Percentiles rank a stretch among this genome's conserved stretches.
These are phyloP conservation scores for Dendrothele bispora DNA, from an alignment of 768 basidiomycete species.

Conservation along the genomic window DNA sequence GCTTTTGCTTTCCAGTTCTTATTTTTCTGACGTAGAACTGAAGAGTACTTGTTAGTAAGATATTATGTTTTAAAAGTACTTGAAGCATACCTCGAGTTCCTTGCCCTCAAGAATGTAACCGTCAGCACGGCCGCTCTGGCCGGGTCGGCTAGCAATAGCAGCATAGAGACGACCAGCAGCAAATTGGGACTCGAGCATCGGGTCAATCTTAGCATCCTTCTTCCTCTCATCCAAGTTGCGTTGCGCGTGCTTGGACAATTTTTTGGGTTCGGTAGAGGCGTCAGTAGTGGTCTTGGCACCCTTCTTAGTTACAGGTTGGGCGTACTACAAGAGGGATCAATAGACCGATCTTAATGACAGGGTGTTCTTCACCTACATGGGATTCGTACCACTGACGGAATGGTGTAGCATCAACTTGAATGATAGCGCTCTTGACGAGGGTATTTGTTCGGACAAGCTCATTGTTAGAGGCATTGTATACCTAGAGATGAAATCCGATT, in stretches of 20 bases:
- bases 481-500: slow-evolving; percentile 41
- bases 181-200: slow-evolving; percentile 87
- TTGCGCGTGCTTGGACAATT: slow-evolving; percentile 88
- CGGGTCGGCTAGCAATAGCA: slow-evolving; percentile 89
- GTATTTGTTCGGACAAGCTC: slow-evolving; percentile 99
- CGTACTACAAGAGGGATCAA: slow-evolving; percentile 60
- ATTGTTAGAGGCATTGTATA: slow-evolving; percentile 99
- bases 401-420: slow-evolving; percentile 97
- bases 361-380: slow-evolving; percentile 65
- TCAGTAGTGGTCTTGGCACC: slow-evolving; percentile 61
- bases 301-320: slow-evolving; percentile 91
- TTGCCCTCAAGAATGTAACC: slow-evolving; percentile 98
- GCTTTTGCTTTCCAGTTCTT: slow-evolving; percentile 93
- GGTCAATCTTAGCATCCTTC: slow-evolving; percentile 93
- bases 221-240: slow-evolving; percentile 87
- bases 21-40: slow-evolving; percentile 96
- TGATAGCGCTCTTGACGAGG: slow-evolving; percentile 93
- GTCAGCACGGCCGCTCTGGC: slow-evolving; percentile 94
- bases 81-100: slow-evolving; percentile 83
- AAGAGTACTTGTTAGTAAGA: slow-evolving; percentile 19
- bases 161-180: slow-evolving; percentile 96
- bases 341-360: neutral
- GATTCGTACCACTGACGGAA: slow-evolving; percentile 99
- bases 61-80: neutral
- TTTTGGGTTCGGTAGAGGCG: slow-evolving; percentile 59